Evolutionary conservation across 2,329 filamentous ascomycete genomes (phyloP), one percentile per base, ranked within the genome.

Genomic region (Didymella keratinophila): DNA sequence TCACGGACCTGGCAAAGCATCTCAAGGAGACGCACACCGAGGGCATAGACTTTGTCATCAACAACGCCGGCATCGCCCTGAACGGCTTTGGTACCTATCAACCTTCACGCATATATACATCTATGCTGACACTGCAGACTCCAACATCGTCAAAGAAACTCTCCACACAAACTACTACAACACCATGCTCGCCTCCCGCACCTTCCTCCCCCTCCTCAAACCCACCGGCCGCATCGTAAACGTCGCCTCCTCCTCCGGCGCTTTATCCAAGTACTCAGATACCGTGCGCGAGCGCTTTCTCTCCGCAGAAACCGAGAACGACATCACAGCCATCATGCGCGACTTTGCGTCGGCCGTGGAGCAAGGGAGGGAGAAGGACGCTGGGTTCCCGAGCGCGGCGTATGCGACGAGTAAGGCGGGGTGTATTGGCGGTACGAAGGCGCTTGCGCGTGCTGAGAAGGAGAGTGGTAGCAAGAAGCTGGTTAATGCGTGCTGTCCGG

Each of bases 121-220:
- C n/a, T n/a, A n/a, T n/a, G 7, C 25, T 16, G 52, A 28, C 56
- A 43, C 48, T 8, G 8, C 2, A 78, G 79, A 84, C 62, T 58
- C 73, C 5, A 71, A 80, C 23, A 74, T 85, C 21, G 83, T 84
- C 30, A 78, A 79, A 52, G 73, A 76, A 21, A 86, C 83, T 0
- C 71, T 85, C 4, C 70, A 76, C 21, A 80, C 78, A 60, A 85
- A 86, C 68, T 85, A 85, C 73, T 81, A 82, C 69, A 80, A 79
- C 66, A 83, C 82, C 3, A 71, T 85, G 14, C 74, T 79, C 46
- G 78, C 78, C 2, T 80, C 78, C 3, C 77, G 78, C 39, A 61
- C 73, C 9, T 75, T 85, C 56, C 72, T 86, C 23, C 80, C 81
- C 5, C 68, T 82, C 6, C 69, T 85, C 57, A 78, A 78, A 41